Base-by-base conservation (phyloP, 371 early-diverging fungal genomes). In the Smittium culicis region DNA sequence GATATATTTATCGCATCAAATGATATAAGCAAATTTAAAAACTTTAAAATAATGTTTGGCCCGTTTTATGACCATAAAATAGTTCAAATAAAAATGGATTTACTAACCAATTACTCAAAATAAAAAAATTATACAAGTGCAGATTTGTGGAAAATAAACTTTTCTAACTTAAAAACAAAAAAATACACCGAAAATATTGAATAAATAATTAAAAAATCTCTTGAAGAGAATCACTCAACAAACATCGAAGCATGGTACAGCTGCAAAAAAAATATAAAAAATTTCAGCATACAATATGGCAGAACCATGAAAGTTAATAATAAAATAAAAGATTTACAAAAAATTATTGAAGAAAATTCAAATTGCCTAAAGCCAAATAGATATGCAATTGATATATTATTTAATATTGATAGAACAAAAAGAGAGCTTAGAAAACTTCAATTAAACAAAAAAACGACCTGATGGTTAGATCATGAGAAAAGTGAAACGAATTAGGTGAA, bases 221-320 rank as follows among this genome's bases (percentile, higher is more conserved):
- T n/a, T n/a, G n/a, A n/a, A n/a, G n/a, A n/a, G n/a, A n/a, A 59
- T 59, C 8, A n/a, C 28, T 11, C 27, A 28, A 59, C 25, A 11
- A n/a, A 59, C 31, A 59, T 5, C 25, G 25, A 25, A 31, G 31
- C 11, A 25, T 59, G 60, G 60, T 5, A 25, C 8, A 5, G 5
- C 11, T n/a, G 8, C n/a, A 59, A 59, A 59, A n/a, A 25, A 59
- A 59, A 59, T 16, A 59, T 59, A 28, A 59, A 59, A 59, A 27
- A 59, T 14, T 11, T n/a, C 60, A 11, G n/a, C 25, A 25, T 28
- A 31, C 27, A 59, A 59, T 59, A 28, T n/a, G 5, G 11, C 8
- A 59, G 8, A 5, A 59, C 11, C 16, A 25, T 16, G n/a, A 59
- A n/a, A 5, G 8, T 8, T 14, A 59, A n/a, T 28, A 28, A 8